Evolutionary conservation across 768 basidiomycete species (phyloP).

Genomic region (Fibroporia radiculosa): DNA sequence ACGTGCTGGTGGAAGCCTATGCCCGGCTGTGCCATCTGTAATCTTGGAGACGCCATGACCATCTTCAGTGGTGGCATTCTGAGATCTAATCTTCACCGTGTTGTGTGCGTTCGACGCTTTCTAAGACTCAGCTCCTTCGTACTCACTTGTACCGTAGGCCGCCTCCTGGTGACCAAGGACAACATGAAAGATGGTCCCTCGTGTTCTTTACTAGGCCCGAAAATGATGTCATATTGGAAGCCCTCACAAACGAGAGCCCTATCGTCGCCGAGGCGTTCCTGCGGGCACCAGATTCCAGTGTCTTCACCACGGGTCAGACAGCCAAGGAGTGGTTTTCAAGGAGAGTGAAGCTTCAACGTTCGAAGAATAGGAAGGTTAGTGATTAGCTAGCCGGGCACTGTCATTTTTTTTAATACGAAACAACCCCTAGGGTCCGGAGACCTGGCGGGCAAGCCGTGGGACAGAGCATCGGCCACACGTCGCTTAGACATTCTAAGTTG

Average conservation of each 20-base stretch:
- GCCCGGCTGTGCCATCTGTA: constrained; percentile 26
- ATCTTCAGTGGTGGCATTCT: constrained; percentile 60
- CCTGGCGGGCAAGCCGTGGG: constrained; percentile 16
- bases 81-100: constrained; percentile 56
- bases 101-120: constrained; percentile 38
- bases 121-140: not conserved
- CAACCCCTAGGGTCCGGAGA: constrained; percentile 16
- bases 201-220: constrained; percentile 64
- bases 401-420: not conserved
- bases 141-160: constrained; percentile 20
- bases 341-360: constrained; percentile 31
- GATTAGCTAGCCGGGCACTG: not conserved
- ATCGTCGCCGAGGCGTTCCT: constrained; percentile 39
- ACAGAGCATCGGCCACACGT: constrained; percentile 15
- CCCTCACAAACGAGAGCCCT: constrained; percentile 43
- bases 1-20: constrained; percentile 15
- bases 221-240: constrained; percentile 40
- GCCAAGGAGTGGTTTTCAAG: constrained; percentile 35
- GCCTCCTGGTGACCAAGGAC: constrained; percentile 49
- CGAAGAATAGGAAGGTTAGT: constrained; percentile 35
- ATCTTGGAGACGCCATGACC: constrained; percentile 50
- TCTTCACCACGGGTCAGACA: constrained; percentile 28
- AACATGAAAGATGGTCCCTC: constrained; percentile 53
- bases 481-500: not conserved
- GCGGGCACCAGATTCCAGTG: constrained; percentile 27